Percentiles rank a stretch among this genome's conserved stretches.
These are phyloP conservation scores for Alternaria sp. DNA, from an alignment of 2,329 filamentous ascomycete species.

Conservation along the genomic window DNA sequence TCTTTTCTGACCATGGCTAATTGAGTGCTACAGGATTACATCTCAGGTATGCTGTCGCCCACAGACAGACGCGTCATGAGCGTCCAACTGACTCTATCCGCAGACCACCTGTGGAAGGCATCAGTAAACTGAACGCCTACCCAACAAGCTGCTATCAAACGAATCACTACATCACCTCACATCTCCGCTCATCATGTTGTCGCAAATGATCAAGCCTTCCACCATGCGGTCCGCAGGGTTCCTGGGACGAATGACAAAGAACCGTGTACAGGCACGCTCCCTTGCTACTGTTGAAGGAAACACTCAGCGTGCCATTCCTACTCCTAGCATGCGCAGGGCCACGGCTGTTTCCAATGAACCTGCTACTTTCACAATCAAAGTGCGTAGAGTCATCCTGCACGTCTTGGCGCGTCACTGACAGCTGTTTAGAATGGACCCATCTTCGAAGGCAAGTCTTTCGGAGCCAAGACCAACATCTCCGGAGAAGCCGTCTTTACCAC, in stretches of 20 bases:
- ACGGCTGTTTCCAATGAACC: slow-evolving; percentile 76
- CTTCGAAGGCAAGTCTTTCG: slow-evolving; percentile 95
- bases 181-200: slow-evolving; percentile 59
- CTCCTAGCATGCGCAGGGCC: slow-evolving; percentile 61
- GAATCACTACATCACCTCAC: slow-evolving; percentile 25
- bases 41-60: slow-evolving; percentile 61
- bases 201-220: slow-evolving; percentile 62
- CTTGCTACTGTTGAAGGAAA: slow-evolving; percentile 74
- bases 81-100: slow-evolving; percentile 34
- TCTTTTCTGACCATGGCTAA: slow-evolving; percentile 44
- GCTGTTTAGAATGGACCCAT: slow-evolving; percentile 81
- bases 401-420: slow-evolving; percentile 42
- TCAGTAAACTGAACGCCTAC: slow-evolving; percentile 64
- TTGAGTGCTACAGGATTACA: slow-evolving; percentile 64
- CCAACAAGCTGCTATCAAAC: slow-evolving; percentile 27
- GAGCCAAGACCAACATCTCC: slow-evolving; percentile 94
- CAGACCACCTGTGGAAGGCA: slow-evolving; percentile 74
- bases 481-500: slow-evolving; percentile 99
- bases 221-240: slow-evolving; percentile 53
- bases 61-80: slow-evolving; percentile 23
- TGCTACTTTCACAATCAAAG: slow-evolving; percentile 94
- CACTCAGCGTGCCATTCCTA: slow-evolving; percentile 73
- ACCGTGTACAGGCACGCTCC: slow-evolving; percentile 57
- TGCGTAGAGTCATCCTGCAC: slow-evolving; percentile 54
- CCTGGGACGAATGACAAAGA: slow-evolving; percentile 58